phyloP scores from a whole-genome alignment of 768 basidiomycete genomes.

The Boletales sp. region DNA sequence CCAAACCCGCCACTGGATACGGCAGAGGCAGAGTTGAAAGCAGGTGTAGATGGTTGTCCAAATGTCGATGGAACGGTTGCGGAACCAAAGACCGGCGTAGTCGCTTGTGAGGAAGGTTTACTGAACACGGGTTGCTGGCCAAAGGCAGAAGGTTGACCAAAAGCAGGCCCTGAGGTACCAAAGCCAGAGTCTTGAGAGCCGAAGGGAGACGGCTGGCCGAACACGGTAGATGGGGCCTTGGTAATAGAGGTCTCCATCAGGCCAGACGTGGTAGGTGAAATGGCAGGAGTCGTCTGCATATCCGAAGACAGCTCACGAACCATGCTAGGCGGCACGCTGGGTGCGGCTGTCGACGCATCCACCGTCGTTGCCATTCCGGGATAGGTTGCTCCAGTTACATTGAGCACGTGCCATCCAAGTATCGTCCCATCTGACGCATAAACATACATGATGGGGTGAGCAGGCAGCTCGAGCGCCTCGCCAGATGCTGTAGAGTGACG shows the following conservation, averaged over 20 bases:
- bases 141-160: conserved; percentile 31
- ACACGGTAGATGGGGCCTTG: conserved; percentile 29
- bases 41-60: conserved; percentile 12
- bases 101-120: conserved; percentile 17
- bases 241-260: conserved; percentile 25
- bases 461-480: conserved; percentile 40
- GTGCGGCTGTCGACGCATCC: conserved; percentile 6
- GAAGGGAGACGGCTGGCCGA: conserved; percentile 33
- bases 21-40: conserved; percentile 19
- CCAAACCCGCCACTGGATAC: conserved; percentile 28
- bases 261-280: conserved; percentile 16
- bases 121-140: conserved; percentile 25
- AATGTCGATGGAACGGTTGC: conserved; percentile 17
- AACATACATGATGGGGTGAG: conserved; percentile 65
- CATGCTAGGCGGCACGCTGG: conserved; percentile 13
- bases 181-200: conserved; percentile 20
- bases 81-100: conserved; percentile 11
- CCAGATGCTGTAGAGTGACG: conserved; percentile 38
- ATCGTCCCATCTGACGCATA: conserved; percentile 79
- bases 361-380: conserved; percentile 44
- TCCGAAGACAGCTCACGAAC: conserved; percentile 28
- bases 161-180: conserved; percentile 16
- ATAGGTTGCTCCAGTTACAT: conserved; percentile 51
- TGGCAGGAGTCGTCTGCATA: conserved; percentile 26
- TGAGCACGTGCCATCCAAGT: conserved; percentile 68